A percentile compares a stretch with the other conserved stretches of the same genome.
phyloP scores from a whole-genome alignment of 306 rosid species.

The Acacia melanoxylon region DNA sequence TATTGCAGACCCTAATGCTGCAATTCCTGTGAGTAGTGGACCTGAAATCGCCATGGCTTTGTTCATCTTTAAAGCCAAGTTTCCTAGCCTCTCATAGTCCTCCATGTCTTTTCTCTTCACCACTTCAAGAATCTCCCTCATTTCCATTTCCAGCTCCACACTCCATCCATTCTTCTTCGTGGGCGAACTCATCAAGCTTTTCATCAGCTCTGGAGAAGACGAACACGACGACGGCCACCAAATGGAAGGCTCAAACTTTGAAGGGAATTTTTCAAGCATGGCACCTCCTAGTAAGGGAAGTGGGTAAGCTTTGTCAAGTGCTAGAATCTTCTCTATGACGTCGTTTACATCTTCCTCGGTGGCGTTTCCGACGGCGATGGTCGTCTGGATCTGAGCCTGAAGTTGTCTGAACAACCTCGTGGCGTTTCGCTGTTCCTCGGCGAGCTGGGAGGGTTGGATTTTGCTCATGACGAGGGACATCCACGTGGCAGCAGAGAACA shows the following conservation, averaged over 20 bases:
- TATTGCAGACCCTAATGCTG: slow-evolving; percentile 46
- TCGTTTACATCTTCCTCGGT: slow-evolving; percentile 29
- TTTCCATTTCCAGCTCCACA: slow-evolving; percentile 41
- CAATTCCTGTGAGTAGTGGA: slow-evolving; percentile 57
- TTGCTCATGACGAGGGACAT: slow-evolving; percentile 53
- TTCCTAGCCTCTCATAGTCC: slow-evolving; percentile 70
- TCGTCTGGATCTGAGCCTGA: slow-evolving; percentile 40
- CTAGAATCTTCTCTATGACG: slow-evolving; percentile 41
- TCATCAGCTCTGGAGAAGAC: too few species aligned
- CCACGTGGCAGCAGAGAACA: slow-evolving; percentile 65
- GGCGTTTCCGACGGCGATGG: slow-evolving; percentile 33
- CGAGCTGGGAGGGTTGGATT: slow-evolving; percentile 77
- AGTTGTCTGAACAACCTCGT: slow-evolving; percentile 55
- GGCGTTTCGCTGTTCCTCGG: slow-evolving; percentile 72
- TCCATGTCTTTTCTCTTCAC: slow-evolving; percentile 52
- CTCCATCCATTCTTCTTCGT: slow-evolving; percentile 36
- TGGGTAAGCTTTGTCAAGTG: slow-evolving; percentile 75
- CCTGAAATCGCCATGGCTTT: slow-evolving; percentile 60
- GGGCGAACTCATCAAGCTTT: not conserved
- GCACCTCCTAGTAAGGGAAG: slow-evolving; percentile 76
- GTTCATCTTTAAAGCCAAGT: slow-evolving; percentile 49
- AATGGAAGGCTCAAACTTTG: slow-evolving; percentile 51
- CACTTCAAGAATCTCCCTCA: slow-evolving; percentile 54
- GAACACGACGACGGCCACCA: slow-evolving; percentile 65
- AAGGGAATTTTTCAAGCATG: slow-evolving; percentile 72